These are phyloP conservation scores for Pseudomicrostroma phylloplanum DNA, from an alignment of 1,284 basidiomycete species.

Conservation along the genomic window DNA sequence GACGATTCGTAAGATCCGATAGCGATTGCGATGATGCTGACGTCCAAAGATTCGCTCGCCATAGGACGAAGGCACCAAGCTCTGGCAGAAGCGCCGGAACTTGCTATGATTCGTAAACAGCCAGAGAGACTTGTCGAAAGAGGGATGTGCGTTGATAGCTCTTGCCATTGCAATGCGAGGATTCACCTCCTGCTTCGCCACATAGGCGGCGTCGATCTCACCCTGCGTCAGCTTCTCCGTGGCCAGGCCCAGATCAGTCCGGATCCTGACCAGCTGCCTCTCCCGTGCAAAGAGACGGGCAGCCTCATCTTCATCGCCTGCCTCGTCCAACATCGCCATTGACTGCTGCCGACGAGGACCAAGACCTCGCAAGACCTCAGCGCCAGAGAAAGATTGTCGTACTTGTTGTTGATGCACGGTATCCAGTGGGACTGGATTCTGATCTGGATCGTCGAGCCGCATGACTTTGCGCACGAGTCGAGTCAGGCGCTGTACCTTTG, in stretches of 20 bases:
- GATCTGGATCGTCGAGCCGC: conserved; percentile 57
- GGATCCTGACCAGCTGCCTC: conserved; percentile 58
- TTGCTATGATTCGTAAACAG: conserved; percentile 74
- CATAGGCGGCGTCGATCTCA: conserved; percentile 27
- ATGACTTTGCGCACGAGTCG: conserved; percentile 30
- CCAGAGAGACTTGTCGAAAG: conserved; percentile 87
- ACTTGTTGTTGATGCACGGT: conserved; percentile 32
- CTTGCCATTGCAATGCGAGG: conserved; percentile 74
- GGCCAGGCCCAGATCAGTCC: conserved; percentile 39
- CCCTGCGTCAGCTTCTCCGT: conserved; percentile 20
- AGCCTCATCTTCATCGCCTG: conserved; percentile 23
- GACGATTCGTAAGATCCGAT: conserved; percentile 68
- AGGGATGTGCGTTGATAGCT: conserved; percentile 81
- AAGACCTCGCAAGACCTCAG: conserved; percentile 19
- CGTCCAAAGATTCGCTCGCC: conserved; percentile 65
- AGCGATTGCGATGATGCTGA: conserved; percentile 54
- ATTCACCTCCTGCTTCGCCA: conserved; percentile 58
- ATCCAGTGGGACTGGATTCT: conserved; percentile 61
- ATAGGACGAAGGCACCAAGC: conserved; percentile 71
- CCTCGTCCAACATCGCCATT: conserved; percentile 13
- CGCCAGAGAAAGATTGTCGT: conserved; percentile 33
- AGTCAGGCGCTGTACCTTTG: conserved; percentile 22
- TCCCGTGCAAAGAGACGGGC: conserved; percentile 59
- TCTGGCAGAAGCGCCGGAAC: conserved; percentile 73
- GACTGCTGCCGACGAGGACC: conserved; percentile 6